A percentile compares a stretch with the other conserved stretches of the same genome.
phyloP scores from a whole-genome alignment of 2,329 filamentous ascomycete species.

The Colletotrichum lentis region DNA sequence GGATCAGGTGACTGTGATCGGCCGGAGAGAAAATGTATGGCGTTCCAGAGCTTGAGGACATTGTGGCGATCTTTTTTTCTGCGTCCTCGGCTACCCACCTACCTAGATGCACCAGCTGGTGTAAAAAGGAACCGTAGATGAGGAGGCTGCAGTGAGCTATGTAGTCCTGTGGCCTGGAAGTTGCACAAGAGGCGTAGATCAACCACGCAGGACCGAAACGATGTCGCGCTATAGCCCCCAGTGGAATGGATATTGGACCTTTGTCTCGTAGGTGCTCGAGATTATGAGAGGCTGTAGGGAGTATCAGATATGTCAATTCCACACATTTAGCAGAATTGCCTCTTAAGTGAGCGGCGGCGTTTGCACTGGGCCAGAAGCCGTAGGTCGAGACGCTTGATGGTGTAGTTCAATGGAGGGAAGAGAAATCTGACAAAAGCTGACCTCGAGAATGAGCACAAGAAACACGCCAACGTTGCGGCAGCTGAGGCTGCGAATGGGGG shows the following conservation, averaged over 20 bases:
- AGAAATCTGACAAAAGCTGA: constrained; percentile 25
- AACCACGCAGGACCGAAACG: constrained; percentile 13
- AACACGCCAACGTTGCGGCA: neutral
- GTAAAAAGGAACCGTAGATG: neutral
- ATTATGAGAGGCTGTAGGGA: neutral
- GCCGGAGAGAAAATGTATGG: constrained; percentile 53
- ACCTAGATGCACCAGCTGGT: neutral
- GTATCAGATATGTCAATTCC: neutral
- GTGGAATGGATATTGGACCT: neutral
- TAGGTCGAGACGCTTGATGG: neutral
- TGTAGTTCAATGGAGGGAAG: constrained; percentile 5
- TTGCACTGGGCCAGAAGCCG: neutral
- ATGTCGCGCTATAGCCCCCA: constrained; percentile 6
- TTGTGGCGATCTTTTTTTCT: constrained; percentile 1
- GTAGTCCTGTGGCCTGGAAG: neutral
- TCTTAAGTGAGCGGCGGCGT: neutral
- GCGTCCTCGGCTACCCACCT: neutral
- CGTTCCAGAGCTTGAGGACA: constrained; percentile 34
- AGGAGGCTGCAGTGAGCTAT: neutral
- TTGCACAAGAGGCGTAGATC: constrained; percentile 17
- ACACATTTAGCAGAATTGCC: neutral
- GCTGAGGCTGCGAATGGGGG: neutral
- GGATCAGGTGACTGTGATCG: constrained; percentile 60
- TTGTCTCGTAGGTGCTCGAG: neutral
- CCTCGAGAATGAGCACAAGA: constrained; percentile 1